Evolutionary conservation across 805 yeast species (phyloP).

Genomic region (Hanseniaspora pseudoguilliermondii): DNA sequence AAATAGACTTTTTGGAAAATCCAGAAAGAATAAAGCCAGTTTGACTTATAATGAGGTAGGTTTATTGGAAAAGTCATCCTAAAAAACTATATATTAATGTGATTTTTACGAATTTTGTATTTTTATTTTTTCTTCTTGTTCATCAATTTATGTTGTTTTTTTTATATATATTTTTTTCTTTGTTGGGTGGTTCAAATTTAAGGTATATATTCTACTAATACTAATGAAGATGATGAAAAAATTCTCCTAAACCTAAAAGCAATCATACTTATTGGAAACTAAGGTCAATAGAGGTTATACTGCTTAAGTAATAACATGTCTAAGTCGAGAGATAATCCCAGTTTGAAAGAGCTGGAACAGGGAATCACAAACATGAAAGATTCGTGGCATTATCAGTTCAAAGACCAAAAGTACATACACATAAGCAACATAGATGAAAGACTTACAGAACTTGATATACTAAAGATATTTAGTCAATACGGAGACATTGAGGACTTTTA

Average conservation of each 20-base stretch:
- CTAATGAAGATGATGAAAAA: too few relatives aligned
- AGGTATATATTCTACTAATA: too few relatives aligned
- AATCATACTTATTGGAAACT: too few relatives aligned
- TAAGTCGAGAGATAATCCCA: conserved; percentile 20
- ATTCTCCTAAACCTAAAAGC: too few relatives aligned
- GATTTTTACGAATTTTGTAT: neutral
- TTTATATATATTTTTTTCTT: too few relatives aligned
- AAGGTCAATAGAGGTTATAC: neutral
- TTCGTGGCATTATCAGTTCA: conserved; percentile 84
- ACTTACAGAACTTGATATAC: conserved; percentile 60
- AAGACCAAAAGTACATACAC: conserved; percentile 60
- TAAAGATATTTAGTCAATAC: conserved; percentile 73
- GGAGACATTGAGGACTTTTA: conserved; percentile 74
- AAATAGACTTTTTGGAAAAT: neutral
- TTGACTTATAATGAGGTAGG: conserved; percentile 6
- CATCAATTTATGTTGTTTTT: too few relatives aligned
- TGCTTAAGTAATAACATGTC: neutral
- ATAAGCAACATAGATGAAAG: conserved; percentile 61
- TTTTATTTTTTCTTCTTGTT: neutral
- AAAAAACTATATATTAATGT: neutral
- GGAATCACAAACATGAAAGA: conserved; percentile 42
- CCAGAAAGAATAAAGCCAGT: neutral
- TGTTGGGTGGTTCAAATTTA: too few relatives aligned
- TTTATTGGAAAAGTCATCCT: neutral
- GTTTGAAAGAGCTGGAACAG: conserved; percentile 51